Base-by-base conservation (phyloP, 2,329 filamentous ascomycete species). In the Incumbomyces lentus region DNA sequence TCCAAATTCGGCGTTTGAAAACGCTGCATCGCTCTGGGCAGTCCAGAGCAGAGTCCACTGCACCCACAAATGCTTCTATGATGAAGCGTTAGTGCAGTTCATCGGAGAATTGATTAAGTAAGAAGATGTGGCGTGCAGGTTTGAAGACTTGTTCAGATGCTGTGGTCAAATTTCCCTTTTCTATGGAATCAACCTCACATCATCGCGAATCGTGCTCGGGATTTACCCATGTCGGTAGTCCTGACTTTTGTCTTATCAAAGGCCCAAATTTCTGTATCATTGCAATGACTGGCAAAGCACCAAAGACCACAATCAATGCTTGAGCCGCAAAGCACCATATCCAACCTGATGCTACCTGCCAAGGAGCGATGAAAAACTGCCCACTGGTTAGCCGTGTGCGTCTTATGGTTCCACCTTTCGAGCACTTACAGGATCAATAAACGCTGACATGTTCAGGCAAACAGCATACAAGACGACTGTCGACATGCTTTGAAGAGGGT, bases 391-490 rank as follows among this genome's bases (percentile, higher is more conserved):
- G 26, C 18, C 34, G 14, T 13, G 38, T 32, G n/a, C 37, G n/a
- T 12, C n/a, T 26, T 17, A 40, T n/a, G 16, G 10, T 14, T 35
- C 17, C 11, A 11, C 13, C 10, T 32, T 26, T 8, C 5, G 4
- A 26, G 17, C 17, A 57, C 57, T 47, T 55, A 67, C 64, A 6
- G 67, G 68, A 49, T 67, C 63, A 18, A 65, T 60, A 50, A 74
- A 74, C 2, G 69, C 68, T 34, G 68, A 68, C 40, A 75, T 54
- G 52, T 76, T 77, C 33, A 76, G 64, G 37, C 75, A 63, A 2
- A 76, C 72, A 6, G 70, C 65, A 55, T 76, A 77, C 55, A 76
- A 78, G 6, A 69, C 73, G 29, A 76, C 66, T 32, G 74, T 64
- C 35, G 70, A 70, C 58, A 74, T 77, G 32, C 70, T 71, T 55